Evolutionary conservation across 805 yeast species (phyloP), one percentile per base, ranked within the genome.

Genomic region (Millerozyma acaciae): DNA sequence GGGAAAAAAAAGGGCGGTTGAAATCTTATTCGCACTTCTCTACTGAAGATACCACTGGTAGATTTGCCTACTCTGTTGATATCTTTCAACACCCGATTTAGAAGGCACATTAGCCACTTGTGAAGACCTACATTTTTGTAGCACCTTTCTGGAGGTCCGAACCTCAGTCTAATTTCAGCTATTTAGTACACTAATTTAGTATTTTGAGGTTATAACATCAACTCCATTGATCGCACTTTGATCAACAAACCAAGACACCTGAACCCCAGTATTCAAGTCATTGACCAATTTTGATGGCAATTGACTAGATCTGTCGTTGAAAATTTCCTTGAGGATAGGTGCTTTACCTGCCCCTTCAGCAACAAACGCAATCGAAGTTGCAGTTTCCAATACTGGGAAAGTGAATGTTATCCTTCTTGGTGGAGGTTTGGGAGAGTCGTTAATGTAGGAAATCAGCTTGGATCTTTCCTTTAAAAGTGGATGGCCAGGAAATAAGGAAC

Each of bases 351-450:
- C 80, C 38, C 97, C 97, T 55, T 85, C 89, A 10, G 96, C 95
- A 29, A 87, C 89, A 60, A 88, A 88, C 2, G 85, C 81, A 47
- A 88, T 76, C 10, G 61, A 48, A 8, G 53, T 45, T 10, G 81
- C 80, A 14, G 53, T 59, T 34, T 66, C 69, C 46, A 88, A 69
- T 3, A 81, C 80, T 5, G 90, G 89, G 60, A 85, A 76, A 5
- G 96, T 88, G 55, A 88, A 68, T 3, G 96, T 85, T 60, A 88
- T 84, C 68, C 97, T 78, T 68, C 89, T 79, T 56, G 89, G 80
- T 25, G 97, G 97, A 20, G 95, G 95, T 61, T 89, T 89, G 57
- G 96, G 96, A 8, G 95, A 84, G 55, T 88, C 90, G 32, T 71
- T 68, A 42, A 89, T 75, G 49, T 76, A 61, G 7, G 89, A 76